Conservation (phyloP, 768 basidiomycete genomes). For the Amanita rubescens region DNA sequence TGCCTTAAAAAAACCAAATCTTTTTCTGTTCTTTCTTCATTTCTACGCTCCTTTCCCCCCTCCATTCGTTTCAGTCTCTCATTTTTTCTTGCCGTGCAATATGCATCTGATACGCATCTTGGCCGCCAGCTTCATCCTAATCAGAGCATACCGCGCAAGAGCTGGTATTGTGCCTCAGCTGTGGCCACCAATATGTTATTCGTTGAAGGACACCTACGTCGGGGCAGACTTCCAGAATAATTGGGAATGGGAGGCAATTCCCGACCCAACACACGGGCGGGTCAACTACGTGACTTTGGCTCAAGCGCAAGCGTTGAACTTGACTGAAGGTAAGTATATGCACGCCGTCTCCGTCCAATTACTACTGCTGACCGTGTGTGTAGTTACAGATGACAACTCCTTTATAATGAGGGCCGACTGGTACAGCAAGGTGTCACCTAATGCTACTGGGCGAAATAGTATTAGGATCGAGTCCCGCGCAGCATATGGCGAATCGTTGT, state of each 20-base stretch:
- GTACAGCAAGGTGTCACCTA: slow-evolving; percentile 25
- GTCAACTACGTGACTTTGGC: slow-evolving; percentile 47
- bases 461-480: slow-evolving; percentile 41
- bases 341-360: not conserved
- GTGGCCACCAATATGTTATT: not conserved
- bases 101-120: not conserved
- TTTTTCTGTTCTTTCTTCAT: not conserved
- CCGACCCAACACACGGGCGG: slow-evolving; percentile 62
- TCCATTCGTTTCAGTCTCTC: not conserved
- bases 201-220: slow-evolving; percentile 14
- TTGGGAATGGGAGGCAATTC: slow-evolving; percentile 42
- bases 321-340: slow-evolving; percentile 37
- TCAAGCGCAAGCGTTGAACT: slow-evolving; percentile 33
- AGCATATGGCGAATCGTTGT: slow-evolving; percentile 38
- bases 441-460: slow-evolving; percentile 46
- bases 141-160: not conserved
- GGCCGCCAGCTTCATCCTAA: not conserved
- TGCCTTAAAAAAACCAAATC: not conserved
- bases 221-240: slow-evolving; percentile 34
- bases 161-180: not conserved
- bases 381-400: slow-evolving; percentile 27
- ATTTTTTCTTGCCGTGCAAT: not conserved
- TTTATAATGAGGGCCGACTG: slow-evolving; percentile 57
- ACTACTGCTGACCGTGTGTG: not conserved
- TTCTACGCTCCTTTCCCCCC: not conserved